Conservation (phyloP, 352 stramenopile genomes). For the Pythium monospermum region DNA sequence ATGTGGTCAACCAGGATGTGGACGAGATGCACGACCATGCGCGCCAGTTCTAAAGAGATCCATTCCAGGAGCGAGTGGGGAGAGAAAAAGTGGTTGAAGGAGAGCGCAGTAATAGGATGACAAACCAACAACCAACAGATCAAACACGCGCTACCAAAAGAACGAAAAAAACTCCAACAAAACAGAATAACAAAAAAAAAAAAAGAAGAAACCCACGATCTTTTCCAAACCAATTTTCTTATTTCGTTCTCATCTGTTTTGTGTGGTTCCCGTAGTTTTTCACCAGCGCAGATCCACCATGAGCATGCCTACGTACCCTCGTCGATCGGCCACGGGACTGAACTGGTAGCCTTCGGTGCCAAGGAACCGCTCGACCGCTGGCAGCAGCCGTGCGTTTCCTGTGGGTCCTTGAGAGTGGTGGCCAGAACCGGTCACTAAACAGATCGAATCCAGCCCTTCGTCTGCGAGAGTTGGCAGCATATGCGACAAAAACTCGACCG, state of each 20-base stretch:
- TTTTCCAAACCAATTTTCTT: background rate
- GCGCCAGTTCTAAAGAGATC: constrained; percentile 48
- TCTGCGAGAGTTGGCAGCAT: constrained; percentile 70
- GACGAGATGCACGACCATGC: constrained; percentile 97
- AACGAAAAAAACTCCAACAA: too few species aligned
- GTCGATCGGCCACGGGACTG: constrained; percentile 54
- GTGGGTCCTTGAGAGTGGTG: constrained; percentile 75
- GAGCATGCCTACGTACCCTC: constrained; percentile 81
- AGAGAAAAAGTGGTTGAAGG: too few species aligned
- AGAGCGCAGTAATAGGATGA: too few species aligned
- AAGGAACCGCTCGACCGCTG: constrained; percentile 79
- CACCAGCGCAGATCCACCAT: constrained; percentile 79
- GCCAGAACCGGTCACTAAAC: constrained; percentile 75
- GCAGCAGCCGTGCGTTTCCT: constrained; percentile 60
- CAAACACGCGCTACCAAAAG: too few species aligned
- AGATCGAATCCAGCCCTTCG: constrained; percentile 71
- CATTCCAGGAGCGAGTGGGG: too few species aligned
- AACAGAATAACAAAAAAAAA: background rate
- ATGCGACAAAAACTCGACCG: constrained; percentile 65
- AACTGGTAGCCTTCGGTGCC: constrained; percentile 70
- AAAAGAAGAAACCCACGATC: background rate
- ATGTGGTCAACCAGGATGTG: constrained; percentile 96
- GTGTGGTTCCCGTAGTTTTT: too few species aligned
- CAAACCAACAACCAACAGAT: too few species aligned
- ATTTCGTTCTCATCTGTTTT: constrained; percentile 5